Evolutionary conservation across 2,329 filamentous ascomycete genomes (phyloP), one percentile per base, ranked within the genome.

Genomic region (Trichoderma polysporum): DNA sequence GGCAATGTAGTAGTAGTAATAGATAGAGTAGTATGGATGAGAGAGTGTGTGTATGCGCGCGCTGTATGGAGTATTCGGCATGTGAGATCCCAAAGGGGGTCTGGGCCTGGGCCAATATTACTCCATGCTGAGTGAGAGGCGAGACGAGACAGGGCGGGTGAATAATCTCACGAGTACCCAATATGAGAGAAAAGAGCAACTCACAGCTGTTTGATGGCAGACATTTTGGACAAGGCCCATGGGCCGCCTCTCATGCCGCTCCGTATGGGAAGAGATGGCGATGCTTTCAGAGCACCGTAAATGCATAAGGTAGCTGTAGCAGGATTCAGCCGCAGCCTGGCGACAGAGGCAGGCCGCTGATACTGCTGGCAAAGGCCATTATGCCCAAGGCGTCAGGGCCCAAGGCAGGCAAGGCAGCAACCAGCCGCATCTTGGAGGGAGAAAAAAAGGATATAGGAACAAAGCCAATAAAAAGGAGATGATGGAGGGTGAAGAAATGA

Each of bases 41-140:
- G 12, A 2, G 33, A 10, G 12, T 45, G 8, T 53, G 50, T 13
- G 27, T 63, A 25, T 33, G 41, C 41, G 22, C 6, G 37, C 15
- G 37, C 35, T 41, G 45, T 37, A 61, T n/a, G 58, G 31, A 17
- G 58, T 29, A 31, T 22, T 31, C 37, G 61, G 59, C 29, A 64
- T 64, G 61, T 56, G 50, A 56, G 49, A 54, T 56, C 31, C 35
- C 50, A 37, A 63, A 54, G 50, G 53, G 53, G 33, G 33, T 19
- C 13, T 25, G 53, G 37, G 50, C 25, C 17, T 22, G 31, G 60
- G 47, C 27, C 49, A 12, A 41, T 53, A n/a, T 39, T 27, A 33
- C 45, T 61, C n/a, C 50, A 35, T 54, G 15, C 29, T n/a, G 31
- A 54, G 12, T 41, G 39, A 41, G 45, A 22, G 7, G 8, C 22